These are phyloP conservation scores for Crotalaria pallida DNA, from an alignment of 306 rosid genomes.

Conservation along the genomic window DNA sequence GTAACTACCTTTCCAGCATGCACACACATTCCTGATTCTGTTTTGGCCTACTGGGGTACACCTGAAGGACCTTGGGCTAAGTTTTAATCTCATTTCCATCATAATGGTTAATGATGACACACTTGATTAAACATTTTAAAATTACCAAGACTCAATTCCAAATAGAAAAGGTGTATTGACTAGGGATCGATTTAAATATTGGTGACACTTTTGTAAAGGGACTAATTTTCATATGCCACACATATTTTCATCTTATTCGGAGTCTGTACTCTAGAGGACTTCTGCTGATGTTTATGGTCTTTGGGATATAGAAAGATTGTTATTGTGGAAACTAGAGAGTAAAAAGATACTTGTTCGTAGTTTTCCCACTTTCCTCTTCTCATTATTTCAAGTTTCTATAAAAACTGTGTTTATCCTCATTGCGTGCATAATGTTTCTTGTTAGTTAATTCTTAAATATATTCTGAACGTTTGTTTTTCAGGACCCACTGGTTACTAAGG, in stretches of 20 bases:
- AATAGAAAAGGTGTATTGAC: not conserved
- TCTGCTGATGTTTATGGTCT: not conserved
- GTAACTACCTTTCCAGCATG: too few species aligned
- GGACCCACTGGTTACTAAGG: constrained; percentile 96
- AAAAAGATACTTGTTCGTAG: not conserved
- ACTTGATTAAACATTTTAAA: not conserved
- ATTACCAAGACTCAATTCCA: not conserved
- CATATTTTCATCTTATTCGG: not conserved
- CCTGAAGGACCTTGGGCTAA: too few species aligned
- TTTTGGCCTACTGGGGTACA: too few species aligned
- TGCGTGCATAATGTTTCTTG: not conserved
- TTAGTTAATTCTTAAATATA: not conserved
- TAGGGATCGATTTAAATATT: not conserved
- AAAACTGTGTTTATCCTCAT: not conserved
- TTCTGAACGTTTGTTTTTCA: constrained; percentile 39
- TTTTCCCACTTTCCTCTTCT: not conserved
- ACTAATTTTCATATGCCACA: not conserved
- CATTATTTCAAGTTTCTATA: not conserved
- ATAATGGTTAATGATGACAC: not conserved
- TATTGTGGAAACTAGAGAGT: not conserved
- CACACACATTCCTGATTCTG: too few species aligned
- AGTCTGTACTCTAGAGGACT: constrained; percentile 5
- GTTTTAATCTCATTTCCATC: too few species aligned
- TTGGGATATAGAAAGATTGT: constrained; percentile 5
- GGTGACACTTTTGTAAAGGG: not conserved